Evolutionary conservation across 306 rosid genomes (phyloP), one percentile per base, ranked within the genome.

Genomic region (Mimosa pudica): DNA sequence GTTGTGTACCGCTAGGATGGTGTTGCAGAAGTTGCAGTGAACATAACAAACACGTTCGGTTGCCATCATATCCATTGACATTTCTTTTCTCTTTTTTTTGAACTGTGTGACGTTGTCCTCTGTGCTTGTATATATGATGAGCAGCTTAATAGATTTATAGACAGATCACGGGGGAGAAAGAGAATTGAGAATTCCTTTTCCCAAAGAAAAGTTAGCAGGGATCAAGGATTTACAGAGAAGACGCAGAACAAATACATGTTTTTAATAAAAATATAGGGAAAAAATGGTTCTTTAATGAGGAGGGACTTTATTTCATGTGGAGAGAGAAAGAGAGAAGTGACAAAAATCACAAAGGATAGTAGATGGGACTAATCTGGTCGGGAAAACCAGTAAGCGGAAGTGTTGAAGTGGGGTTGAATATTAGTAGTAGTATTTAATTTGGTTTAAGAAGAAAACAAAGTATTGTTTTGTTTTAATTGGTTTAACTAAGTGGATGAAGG

Each of bases 1-100:
- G 88, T 5, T 77, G 89, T 96, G 87, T 96, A 96, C 99, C 99
- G 99, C 99, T 64, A 96, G 86, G 89, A 92, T 90, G 92, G 98
- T 96, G 96, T 89, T 96, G 99, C 99, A 96, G 98, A 91, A 89
- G 88, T 93, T 96, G 98, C 99, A 96, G 96, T 96, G 96, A 84
- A 96, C 98, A 91, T 96, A 96, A 82, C 98, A 93, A 88, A 96
- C 94, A 86, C 99, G 98, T 89, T 93, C 99, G 63, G 95, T 83
- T 70, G 90, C 92, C 94, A 87, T 91, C 92, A 89, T 87, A 44
- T 96, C 98, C 98, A 91, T 88, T 83, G 98, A 93, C 97, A 89
- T 83, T 77, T 80, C 30, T 18, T 84, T 32, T 87, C 83, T 42
- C 61, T 79, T 74, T 8, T 11, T 10, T 49, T 48, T 48, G 13